Base-by-base conservation (phyloP, 2,329 filamentous ascomycete species). In the Thelonectria blattea region DNA sequence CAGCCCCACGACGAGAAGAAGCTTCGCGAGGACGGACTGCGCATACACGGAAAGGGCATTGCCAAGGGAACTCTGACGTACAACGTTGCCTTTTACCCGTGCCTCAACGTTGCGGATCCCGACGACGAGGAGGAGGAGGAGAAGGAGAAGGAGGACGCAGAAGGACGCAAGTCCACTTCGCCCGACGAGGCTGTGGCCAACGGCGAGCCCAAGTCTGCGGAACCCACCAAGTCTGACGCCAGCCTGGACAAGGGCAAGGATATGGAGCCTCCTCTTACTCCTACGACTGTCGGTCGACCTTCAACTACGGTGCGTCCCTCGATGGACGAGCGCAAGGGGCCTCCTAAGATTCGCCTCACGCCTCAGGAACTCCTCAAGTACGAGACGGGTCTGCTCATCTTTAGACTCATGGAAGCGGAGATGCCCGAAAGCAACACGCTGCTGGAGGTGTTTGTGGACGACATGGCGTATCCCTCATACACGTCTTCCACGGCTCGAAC, bases 401-500 rank as follows among this genome's bases (percentile, higher is more conserved):
- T 99, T 84, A 94, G 93, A 73, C 86, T 99, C 58, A 87, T 97
- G 73, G 93, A 98, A 63, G 93, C 90, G 22, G 90, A 97, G 56
- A 85, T 99, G 73, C 85, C 91, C 1, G 87, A 91, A 65, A 86
- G 82, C 53, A 86, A 93, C 66, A 89, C 88, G 30, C 89, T 92
- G 63, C 81, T 99, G 20, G 93, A 99, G 75, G 86, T 99, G 8
- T 81, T 94, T 64, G 95, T 98, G 75, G 95, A 99, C 75, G 95
- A 99, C 74, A 93, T 95, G 85, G 86, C 92, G 32, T 98, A 95
- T 79, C 90, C 95, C 0, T 91, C 93, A 1, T 98, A 97, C 74
- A 83, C 86, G 2, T 96, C 93, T 11, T 88, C 91, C 1, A 92
- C 88, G 65, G 89, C 93, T 32, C 88, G 86, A 71, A 85, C 83